Conservation (phyloP, 176 grass and related monocot species). For the Carex scoparia region DNA sequence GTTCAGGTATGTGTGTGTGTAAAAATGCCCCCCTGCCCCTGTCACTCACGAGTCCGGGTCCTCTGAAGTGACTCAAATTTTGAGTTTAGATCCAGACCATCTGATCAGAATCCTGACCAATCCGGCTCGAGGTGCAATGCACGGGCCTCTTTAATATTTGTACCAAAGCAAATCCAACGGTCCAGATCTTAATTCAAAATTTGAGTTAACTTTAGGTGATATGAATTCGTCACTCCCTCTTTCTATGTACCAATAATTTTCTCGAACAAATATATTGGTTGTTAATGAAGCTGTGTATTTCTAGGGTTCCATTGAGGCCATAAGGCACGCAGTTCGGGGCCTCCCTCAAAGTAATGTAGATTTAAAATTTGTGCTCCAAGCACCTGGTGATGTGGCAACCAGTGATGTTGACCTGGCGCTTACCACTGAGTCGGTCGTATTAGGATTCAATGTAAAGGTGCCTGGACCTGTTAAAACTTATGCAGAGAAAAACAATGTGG, state of each 20-base stretch:
- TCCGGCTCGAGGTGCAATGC: too few relatives aligned
- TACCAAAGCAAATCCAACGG: too few relatives aligned
- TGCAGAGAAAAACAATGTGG: constrained; percentile 86
- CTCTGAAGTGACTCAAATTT: too few relatives aligned
- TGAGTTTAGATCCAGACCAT: too few relatives aligned
- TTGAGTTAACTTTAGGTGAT: too few relatives aligned
- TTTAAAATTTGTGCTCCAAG: constrained; percentile 90
- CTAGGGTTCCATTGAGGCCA: constrained; percentile 92
- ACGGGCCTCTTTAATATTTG: too few relatives aligned
- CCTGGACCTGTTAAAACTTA: constrained; percentile 80
- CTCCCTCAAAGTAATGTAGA: constrained; percentile 84
- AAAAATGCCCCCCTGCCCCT: not conserved
- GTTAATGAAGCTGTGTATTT: constrained; percentile 17
- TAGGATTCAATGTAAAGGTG: constrained; percentile 90
- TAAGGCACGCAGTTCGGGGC: constrained; percentile 71
- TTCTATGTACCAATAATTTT: not conserved
- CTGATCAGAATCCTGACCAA: too few relatives aligned
- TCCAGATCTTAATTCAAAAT: too few relatives aligned
- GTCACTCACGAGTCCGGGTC: not conserved
- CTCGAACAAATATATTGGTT: not conserved
- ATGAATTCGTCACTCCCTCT: not conserved
- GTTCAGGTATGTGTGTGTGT: constrained; percentile 55
- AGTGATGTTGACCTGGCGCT: constrained; percentile 88
- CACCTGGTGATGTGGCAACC: constrained; percentile 68
- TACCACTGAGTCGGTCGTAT: constrained; percentile 80